Percentiles rank a stretch among this genome's conserved stretches.
Evolutionary conservation across 306 rosid genomes (phyloP).

Genomic region (Begonia loranthoides): DNA sequence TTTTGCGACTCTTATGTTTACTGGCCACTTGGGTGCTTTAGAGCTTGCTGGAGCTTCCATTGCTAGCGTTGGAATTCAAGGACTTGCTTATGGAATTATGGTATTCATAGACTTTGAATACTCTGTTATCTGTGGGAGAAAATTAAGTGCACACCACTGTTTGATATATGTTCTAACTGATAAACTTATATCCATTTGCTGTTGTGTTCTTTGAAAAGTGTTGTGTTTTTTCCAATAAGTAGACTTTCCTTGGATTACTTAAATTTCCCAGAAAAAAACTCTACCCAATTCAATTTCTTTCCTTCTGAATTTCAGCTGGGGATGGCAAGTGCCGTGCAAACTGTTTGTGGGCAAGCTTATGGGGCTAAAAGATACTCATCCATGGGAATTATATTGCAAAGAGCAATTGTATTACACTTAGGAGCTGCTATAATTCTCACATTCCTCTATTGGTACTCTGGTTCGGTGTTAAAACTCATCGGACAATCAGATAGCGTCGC

Average conservation of each 20-base stretch:
- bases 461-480: constrained; percentile 29
- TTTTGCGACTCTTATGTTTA: constrained; percentile 41
- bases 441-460: constrained; percentile 47
- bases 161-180: no score
- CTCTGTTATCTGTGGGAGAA: not conserved
- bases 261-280: no score
- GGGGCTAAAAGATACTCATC: constrained; percentile 42
- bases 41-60: constrained; percentile 69
- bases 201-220: no score
- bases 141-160: no score
- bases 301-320: constrained; percentile 29
- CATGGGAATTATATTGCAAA: constrained; percentile 59
- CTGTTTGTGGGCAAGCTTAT: constrained; percentile 68
- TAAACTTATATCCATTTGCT: no score
- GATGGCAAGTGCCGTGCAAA: constrained; percentile 77
- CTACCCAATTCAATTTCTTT: no score
- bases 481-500: constrained; percentile 40
- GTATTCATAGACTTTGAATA: constrained; percentile 15
- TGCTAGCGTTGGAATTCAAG: constrained; percentile 60
- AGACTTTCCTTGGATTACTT: no score
- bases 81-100: constrained; percentile 75
- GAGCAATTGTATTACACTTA: constrained; percentile 48
- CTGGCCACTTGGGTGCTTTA: constrained; percentile 51
- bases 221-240: no score
- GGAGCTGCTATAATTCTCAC: constrained; percentile 53